Base-by-base conservation (phyloP, 169 alveolate genomes). In the Theileria annulata region DNA sequence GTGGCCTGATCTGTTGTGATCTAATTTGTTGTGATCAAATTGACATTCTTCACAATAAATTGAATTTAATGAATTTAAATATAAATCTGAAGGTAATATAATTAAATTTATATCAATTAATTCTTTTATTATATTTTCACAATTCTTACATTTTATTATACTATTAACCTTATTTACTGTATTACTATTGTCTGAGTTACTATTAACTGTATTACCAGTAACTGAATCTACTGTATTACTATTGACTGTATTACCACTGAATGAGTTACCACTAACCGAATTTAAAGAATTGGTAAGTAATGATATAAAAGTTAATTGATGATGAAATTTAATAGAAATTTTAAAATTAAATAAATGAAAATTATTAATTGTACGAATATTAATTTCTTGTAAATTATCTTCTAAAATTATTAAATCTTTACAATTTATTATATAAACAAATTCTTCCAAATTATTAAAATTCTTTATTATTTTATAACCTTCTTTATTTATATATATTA, bases 31-130 rank as follows among this genome's bases (percentile, higher is more conserved):
- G 51, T 56, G 49, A 5, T 70, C 15, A 5, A 13, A 5, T 23
- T 70, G 77, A 37, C 88, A 81, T 74, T 81, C 88, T 74, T 81
- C 85, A 25, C 88, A 81, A 37, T 69, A 81, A 6, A 80, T 75
- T 15, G 88, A 72, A 6, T 74, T 80, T 0, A 47, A 64, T 1
- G 63, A 23, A 35, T 72, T 66, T 68, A 35, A 74, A 51, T 48
- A 82, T 47, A 82, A 75, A 8, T 82, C 89, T 6, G 89, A 51
- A 19, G 89, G 89, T 23, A 76, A 28, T 17, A 79, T 68, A 23
- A 82, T 59, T 0, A 59, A 1, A 13, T 35, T 48, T 8, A 72
- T 66, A 13, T 58, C 54, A 13, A 10, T 63, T 25, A 82, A 27
- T 5, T 37, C 12, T 15, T 54, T 60, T 23, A 82, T 0, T 5